Conservation (phyloP, 805 yeast genomes). For the Saccharomyces paradoxus region DNA sequence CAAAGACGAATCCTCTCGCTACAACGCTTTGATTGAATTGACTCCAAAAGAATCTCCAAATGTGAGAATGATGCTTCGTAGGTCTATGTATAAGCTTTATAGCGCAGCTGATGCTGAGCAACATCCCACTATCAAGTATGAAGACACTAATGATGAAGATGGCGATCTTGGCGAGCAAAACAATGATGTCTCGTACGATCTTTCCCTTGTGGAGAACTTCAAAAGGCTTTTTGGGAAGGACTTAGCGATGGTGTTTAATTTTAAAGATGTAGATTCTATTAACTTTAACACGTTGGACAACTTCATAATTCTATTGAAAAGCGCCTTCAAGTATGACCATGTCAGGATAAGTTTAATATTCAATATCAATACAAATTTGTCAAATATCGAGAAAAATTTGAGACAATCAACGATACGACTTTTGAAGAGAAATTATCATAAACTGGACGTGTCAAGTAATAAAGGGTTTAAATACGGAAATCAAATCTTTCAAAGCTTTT, state of each 20-base stretch:
- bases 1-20: slow-evolving; percentile 9
- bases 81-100: slow-evolving; percentile 29
- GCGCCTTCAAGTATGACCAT: slow-evolving; percentile 22
- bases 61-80: slow-evolving; percentile 31
- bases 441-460: slow-evolving; percentile 28
- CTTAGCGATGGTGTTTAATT: slow-evolving; percentile 25
- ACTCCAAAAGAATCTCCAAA: slow-evolving; percentile 34
- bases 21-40: slow-evolving; percentile 28
- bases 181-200: slow-evolving; percentile 23
- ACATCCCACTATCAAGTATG: slow-evolving; percentile 3
- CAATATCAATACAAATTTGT: slow-evolving; percentile 27
- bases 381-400: slow-evolving; percentile 29
- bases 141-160: slow-evolving; percentile 5
- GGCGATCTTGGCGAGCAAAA: slow-evolving; percentile 5
- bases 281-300: slow-evolving; percentile 22
- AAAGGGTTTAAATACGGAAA: slow-evolving; percentile 29
- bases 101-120: slow-evolving; percentile 16
- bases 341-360: slow-evolving; percentile 24
- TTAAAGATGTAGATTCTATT: slow-evolving; percentile 30
- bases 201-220: slow-evolving; percentile 28
- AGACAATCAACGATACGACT: slow-evolving; percentile 26
- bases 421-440: slow-evolving; percentile 20
- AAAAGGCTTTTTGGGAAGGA: slow-evolving; percentile 20
- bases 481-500: slow-evolving; percentile 27
- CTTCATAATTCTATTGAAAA: slow-evolving; percentile 22